These are phyloP conservation scores for Gamarada debralockiae DNA, from an alignment of 495 filamentous ascomycete species.

Conservation along the genomic window DNA sequence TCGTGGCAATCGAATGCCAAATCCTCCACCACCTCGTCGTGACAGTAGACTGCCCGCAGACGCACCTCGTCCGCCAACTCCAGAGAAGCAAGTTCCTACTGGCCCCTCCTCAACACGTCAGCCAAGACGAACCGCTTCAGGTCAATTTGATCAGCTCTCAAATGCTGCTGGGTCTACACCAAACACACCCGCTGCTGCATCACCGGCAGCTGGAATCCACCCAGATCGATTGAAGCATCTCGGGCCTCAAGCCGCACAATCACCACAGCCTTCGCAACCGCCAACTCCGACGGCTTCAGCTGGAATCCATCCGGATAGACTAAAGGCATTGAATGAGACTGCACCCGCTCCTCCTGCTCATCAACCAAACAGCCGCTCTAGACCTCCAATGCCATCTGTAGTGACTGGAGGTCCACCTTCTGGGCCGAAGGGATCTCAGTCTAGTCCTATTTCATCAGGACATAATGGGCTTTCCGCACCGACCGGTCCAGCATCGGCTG, in stretches of 20 bases:
- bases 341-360: slow-evolving; percentile 13
- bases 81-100: slow-evolving; percentile 26
- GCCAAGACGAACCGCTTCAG: slow-evolving; percentile 17
- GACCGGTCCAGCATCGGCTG: slow-evolving; percentile 41
- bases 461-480: slow-evolving; percentile 35
- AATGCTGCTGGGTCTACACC: background rate
- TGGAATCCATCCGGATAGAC: slow-evolving; percentile 30
- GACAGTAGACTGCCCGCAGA: slow-evolving; percentile 10
- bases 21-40: slow-evolving; percentile 13
- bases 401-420: slow-evolving; percentile 32
- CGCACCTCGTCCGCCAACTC: slow-evolving; percentile 21
- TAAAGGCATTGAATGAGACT: slow-evolving; percentile 14
- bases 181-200: slow-evolving; percentile 29
- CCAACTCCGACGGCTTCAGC: slow-evolving; percentile 13
- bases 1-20: slow-evolving; percentile 13
- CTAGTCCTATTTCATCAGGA: slow-evolving; percentile 22
- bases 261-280: slow-evolving; percentile 19
- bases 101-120: slow-evolving; percentile 22
- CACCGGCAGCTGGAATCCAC: slow-evolving; percentile 36
- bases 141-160: slow-evolving; percentile 14
- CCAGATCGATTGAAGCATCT: slow-evolving; percentile 42
- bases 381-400: slow-evolving; percentile 28
- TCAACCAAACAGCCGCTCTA: slow-evolving; percentile 18
- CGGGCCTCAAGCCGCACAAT: slow-evolving; percentile 25
- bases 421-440: slow-evolving; percentile 24